A percentile compares a stretch with the other conserved stretches of the same genome.
Evolutionary conservation across 331 rosid genomes (phyloP).

Genomic region (Rosa hybrid): DNA sequence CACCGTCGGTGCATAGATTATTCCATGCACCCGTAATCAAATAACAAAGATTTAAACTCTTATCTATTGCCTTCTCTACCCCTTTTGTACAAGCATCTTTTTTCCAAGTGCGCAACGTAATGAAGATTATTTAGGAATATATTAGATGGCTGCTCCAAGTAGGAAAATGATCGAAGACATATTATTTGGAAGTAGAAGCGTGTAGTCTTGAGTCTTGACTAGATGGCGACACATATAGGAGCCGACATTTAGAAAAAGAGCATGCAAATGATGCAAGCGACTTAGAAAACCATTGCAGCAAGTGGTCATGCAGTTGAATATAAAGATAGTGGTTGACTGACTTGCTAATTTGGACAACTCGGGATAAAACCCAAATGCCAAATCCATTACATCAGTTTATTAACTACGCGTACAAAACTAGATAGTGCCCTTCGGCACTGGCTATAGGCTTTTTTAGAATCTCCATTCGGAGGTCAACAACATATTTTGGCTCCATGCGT

Average conservation of each 20-base stretch:
- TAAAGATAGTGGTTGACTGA: slow-evolving; percentile 6
- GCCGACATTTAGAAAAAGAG: slow-evolving; percentile 18
- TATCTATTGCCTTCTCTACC: background rate
- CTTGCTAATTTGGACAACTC: background rate
- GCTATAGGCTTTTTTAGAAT: background rate
- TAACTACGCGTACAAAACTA: background rate
- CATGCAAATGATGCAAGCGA: background rate
- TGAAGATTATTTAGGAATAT: too few relatives aligned
- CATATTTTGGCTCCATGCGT: background rate
- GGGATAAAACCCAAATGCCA: background rate
- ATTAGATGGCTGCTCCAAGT: background rate
- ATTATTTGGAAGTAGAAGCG: background rate
- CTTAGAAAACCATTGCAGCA: background rate
- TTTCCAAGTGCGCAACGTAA: too few relatives aligned
- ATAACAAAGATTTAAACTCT: too few relatives aligned
- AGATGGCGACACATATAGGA: background rate
- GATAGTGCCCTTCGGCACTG: background rate
- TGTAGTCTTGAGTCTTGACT: background rate
- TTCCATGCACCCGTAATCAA: too few relatives aligned
- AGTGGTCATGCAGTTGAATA: slow-evolving; percentile 4
- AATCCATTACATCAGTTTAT: background rate
- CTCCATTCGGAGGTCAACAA: background rate
- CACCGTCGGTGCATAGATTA: too few relatives aligned
- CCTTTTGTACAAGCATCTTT: background rate
- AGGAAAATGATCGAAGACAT: background rate